These are phyloP conservation scores for Saccharomyces hybrid DNA, from an alignment of 1,139 yeast species.

Conservation along the genomic window DNA sequence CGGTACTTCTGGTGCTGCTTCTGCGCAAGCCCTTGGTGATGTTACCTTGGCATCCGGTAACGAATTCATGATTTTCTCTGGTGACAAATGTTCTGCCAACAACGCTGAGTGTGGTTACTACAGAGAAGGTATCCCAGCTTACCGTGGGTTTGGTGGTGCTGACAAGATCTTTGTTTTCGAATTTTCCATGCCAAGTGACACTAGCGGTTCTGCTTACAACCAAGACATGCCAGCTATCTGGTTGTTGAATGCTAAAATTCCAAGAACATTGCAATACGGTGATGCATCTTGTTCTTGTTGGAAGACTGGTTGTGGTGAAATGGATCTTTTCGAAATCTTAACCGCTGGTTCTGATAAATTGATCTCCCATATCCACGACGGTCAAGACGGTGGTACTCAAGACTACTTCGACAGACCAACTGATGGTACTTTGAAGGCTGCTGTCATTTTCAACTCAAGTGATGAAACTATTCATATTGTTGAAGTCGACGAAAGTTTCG, in stretches of 20 bases:
- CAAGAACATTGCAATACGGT: conserved; percentile 89
- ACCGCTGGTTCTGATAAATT: conserved; percentile 62
- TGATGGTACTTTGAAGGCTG: conserved; percentile 72
- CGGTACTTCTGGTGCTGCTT: conserved; percentile 59
- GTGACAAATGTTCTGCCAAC: conserved; percentile 49
- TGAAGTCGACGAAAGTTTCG: conserved; percentile 52
- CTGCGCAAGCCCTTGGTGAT: conserved; percentile 55
- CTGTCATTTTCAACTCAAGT: conserved; percentile 65
- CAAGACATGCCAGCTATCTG: conserved; percentile 94
- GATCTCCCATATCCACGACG: conserved; percentile 77
- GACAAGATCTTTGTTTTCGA: conserved; percentile 82
- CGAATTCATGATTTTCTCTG: conserved; percentile 74
- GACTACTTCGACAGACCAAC: conserved; percentile 86
- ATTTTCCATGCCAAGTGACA: conserved; percentile 80
- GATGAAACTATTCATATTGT: conserved; percentile 49
- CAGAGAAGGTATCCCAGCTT: conserved; percentile 81
- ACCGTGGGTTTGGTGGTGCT: conserved; percentile 78
- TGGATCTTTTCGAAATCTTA: conserved; percentile 83
- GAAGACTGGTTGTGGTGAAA: conserved; percentile 94
- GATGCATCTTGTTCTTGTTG: conserved; percentile 80
- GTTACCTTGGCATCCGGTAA: conserved; percentile 61
- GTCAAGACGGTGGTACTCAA: conserved; percentile 87
- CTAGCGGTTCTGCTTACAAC: conserved; percentile 38
- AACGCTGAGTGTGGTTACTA: conserved; percentile 72
- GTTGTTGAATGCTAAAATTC: conserved; percentile 89